These are phyloP conservation scores for Tripterygium wilfordii DNA, from an alignment of 177 flowering plant genomes.

Conservation along the genomic window DNA sequence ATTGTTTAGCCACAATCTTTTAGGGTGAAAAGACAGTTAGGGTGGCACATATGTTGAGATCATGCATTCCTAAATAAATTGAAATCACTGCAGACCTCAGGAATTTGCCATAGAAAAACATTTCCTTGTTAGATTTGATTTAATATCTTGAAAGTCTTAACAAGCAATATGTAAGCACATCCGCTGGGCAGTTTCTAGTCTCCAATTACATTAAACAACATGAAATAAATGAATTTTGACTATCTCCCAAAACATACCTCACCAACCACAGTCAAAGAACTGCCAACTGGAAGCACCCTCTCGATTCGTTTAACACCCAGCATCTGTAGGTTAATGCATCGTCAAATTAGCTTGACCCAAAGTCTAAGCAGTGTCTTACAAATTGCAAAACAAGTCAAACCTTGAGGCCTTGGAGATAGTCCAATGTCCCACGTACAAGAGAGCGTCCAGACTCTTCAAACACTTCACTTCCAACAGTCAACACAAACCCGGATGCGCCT, in stretches of 20 bases:
- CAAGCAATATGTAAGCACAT: too few relatives aligned
- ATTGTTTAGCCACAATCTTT: too few relatives aligned
- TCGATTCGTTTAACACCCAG: constrained; percentile 96
- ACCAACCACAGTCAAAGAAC: constrained; percentile 92
- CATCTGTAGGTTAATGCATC: constrained; percentile 52
- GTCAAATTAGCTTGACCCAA: constrained; percentile 7
- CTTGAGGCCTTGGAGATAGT: constrained; percentile 97
- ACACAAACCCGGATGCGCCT: constrained; percentile 72
- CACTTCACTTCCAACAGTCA: constrained; percentile 87
- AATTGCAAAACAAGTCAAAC: constrained; percentile 29
- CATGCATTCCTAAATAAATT: too few relatives aligned
- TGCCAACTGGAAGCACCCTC: constrained; percentile 89
- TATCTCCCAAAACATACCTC: constrained; percentile 52
- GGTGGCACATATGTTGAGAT: too few relatives aligned
- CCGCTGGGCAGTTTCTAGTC: too few relatives aligned
- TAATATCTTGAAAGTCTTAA: too few relatives aligned
- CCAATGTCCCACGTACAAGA: constrained; percentile 86
- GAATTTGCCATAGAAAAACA: too few relatives aligned
- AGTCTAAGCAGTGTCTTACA: background rate
- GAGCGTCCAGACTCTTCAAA: constrained; percentile 96
- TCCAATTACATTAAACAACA: too few relatives aligned
- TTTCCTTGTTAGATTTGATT: too few relatives aligned
- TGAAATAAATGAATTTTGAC: background rate
- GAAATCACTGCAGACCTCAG: too few relatives aligned
- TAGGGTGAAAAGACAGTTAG: too few relatives aligned